Percentiles rank a stretch among this genome's conserved stretches.
phyloP scores from a whole-genome alignment of 2,329 filamentous ascomycete species.

The Aspergillus jensenii region DNA sequence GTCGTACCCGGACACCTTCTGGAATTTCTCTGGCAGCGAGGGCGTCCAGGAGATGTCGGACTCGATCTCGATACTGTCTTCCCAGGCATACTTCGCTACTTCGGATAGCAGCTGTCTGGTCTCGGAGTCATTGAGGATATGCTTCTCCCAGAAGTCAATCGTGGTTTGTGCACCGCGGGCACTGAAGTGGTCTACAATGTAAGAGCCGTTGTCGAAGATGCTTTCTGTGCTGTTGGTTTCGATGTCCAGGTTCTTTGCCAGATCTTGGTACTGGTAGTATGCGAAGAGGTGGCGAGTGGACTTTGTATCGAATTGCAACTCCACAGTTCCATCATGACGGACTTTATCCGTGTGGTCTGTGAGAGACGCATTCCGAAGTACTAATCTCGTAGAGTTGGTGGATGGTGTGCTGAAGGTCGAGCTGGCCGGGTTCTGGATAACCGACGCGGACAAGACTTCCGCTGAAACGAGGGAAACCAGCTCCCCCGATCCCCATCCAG shows the following conservation, averaged over 20 bases:
- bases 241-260: neutral
- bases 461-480: neutral
- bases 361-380: neutral
- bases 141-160: neutral
- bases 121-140: neutral
- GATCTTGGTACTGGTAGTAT: neutral
- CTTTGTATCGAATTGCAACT: neutral
- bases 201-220: neutral
- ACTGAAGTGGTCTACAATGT: slow-evolving; percentile 2
- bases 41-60: slow-evolving; percentile 40
- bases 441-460: neutral
- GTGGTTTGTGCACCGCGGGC: neutral
- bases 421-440: too few species aligned
- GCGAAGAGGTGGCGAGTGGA: neutral
- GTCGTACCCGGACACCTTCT: slow-evolving; percentile 32
- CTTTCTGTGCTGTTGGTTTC: neutral
- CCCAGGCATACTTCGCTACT: slow-evolving; percentile 15
- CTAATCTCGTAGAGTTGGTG: neutral
- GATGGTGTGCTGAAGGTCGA: neutral
- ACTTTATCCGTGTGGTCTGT: neutral
- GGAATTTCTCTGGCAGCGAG: slow-evolving; percentile 29
- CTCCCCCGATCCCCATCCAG: slow-evolving; percentile 6
- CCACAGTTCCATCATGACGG: neutral
- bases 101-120: neutral
- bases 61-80: slow-evolving; percentile 33